Evolutionary conservation across 768 basidiomycete species (phyloP).

Genomic region (Mycena capillaripes): DNA sequence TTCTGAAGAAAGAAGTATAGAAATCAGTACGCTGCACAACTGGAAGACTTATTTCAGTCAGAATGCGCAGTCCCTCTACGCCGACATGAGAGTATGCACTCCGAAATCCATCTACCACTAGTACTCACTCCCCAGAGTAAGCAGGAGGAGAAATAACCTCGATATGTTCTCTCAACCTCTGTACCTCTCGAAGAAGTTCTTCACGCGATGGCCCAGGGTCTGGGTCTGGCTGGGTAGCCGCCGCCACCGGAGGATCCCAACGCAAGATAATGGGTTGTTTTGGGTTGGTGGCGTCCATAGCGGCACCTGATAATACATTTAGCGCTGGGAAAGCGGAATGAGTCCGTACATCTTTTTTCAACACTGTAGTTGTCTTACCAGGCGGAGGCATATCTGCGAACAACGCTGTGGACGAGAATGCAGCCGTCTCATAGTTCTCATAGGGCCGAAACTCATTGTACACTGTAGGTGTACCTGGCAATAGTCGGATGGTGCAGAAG

Average conservation of each 20-base stretch:
- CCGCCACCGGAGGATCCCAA: not conserved
- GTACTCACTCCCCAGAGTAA: constrained; percentile 5
- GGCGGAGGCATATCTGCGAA: not conserved
- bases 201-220: constrained; percentile 16
- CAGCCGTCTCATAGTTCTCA: not conserved
- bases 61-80: no score
- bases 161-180: constrained; percentile 9
- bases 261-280: constrained; percentile 3
- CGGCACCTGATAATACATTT: not conserved
- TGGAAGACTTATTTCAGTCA: no score
- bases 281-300: not conserved
- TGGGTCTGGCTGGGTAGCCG: not conserved
- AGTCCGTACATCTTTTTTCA: not conserved
- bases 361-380: not conserved
- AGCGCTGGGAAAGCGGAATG: not conserved
- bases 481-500: not conserved
- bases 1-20: no score
- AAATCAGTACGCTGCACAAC: no score
- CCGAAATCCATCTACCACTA: no score
- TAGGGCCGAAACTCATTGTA: constrained; percentile 9
- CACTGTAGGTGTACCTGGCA: not conserved
- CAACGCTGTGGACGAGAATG: not conserved
- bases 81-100: no score
- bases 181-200: constrained; percentile 7
- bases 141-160: not conserved